phyloP scores from a whole-genome alignment of 345 rosid genomes.

The Salix brachista region DNA sequence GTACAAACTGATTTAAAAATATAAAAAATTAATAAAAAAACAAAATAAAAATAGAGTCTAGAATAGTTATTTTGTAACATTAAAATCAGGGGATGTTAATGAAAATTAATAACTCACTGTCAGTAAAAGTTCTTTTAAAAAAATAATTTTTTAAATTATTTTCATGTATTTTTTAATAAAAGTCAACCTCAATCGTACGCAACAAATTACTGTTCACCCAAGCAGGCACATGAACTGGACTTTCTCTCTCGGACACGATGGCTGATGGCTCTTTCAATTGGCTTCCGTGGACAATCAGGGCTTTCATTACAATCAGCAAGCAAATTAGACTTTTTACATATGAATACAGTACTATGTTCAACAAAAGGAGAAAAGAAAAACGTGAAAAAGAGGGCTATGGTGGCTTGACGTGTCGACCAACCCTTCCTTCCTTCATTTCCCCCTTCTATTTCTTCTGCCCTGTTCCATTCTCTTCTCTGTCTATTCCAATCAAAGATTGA shows the following conservation, averaged over 20 bases:
- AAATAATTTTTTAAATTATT: too few species aligned
- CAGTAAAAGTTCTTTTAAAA: too few species aligned
- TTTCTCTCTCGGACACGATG: neutral
- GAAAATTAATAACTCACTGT: too few species aligned
- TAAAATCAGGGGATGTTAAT: too few species aligned
- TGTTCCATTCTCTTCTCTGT: neutral
- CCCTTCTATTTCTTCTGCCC: neutral
- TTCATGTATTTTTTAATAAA: too few species aligned
- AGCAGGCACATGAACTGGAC: neutral
- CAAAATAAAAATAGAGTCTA: too few species aligned
- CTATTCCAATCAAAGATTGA: conserved; percentile 4
- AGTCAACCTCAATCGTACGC: too few species aligned
- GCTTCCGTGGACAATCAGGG: conserved; percentile 12
- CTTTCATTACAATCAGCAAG: neutral
- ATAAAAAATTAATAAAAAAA: too few species aligned
- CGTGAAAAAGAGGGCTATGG: neutral
- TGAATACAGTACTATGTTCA: conserved; percentile 11
- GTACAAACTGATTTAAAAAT: too few species aligned
- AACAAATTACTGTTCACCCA: neutral
- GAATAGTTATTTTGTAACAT: too few species aligned
- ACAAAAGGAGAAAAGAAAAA: neutral
- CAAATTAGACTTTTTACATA: neutral
- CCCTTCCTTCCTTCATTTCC: neutral
- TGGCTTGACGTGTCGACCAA: conserved; percentile 22
- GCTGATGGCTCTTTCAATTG: neutral